Evolutionary conservation across 2,329 filamentous ascomycete species (phyloP).

Genomic region (Paracamarosporium sp.): DNA sequence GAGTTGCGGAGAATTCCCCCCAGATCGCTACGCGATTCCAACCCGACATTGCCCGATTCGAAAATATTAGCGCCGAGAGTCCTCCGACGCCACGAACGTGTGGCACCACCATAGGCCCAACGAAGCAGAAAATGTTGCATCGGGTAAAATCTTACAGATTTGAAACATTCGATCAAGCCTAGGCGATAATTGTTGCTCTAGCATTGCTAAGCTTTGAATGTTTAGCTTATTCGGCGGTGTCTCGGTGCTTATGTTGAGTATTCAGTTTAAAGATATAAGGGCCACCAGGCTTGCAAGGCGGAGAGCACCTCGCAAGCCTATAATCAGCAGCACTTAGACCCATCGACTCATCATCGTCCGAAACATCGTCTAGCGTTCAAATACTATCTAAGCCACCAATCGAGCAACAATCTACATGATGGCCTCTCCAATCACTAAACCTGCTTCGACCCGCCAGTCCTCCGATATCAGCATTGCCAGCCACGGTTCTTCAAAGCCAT

Average conservation of each 20-base stretch:
- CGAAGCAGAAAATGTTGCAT: not conserved
- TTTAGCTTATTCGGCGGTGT: not conserved
- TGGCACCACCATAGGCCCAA: constrained; percentile 4
- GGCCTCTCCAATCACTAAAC: not conserved
- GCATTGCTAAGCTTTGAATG: not conserved
- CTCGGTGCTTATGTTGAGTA: not conserved
- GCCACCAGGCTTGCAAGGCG: too few species aligned
- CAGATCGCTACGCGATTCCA: not conserved
- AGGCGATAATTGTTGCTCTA: not conserved
- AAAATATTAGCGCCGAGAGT: not conserved
- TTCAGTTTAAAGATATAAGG: not conserved
- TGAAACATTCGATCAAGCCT: not conserved
- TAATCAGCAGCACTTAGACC: too few species aligned
- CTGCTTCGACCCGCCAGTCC: not conserved
- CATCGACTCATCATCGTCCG: not conserved
- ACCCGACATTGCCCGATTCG: not conserved
- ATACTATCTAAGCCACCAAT: not conserved
- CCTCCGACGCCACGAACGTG: constrained; percentile 3
- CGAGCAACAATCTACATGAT: not conserved
- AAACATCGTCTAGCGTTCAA: not conserved
- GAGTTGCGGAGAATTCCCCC: not conserved
- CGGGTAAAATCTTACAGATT: not conserved
- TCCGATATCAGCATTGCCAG: constrained; percentile 2
- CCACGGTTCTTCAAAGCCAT: not conserved
- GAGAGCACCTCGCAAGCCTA: too few species aligned